A percentile compares a stretch with the other conserved stretches of the same genome.
Conservation (phyloP, 2,329 filamentous ascomycete genomes). For the Penicillium sp. region DNA sequence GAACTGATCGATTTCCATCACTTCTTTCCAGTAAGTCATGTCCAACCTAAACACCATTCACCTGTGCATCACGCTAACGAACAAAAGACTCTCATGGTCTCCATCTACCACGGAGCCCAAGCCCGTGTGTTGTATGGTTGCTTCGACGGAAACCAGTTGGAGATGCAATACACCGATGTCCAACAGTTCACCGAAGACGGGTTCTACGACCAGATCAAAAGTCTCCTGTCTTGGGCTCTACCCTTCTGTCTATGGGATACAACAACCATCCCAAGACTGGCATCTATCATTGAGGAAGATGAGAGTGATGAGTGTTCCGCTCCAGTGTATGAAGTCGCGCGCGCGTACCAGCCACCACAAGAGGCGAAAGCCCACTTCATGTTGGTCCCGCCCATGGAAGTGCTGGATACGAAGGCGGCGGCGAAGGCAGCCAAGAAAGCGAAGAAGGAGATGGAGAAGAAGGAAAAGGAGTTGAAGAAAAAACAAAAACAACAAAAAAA, state of each 20-base stretch:
- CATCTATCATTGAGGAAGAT: neutral
- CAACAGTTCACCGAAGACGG: neutral
- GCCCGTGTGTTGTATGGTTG: slow-evolving; percentile 9
- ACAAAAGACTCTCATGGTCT: slow-evolving; percentile 5
- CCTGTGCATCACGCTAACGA: neutral
- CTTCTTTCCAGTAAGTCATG: slow-evolving; percentile 2
- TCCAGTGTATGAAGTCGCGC: neutral
- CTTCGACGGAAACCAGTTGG: neutral
- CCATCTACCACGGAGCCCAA: slow-evolving; percentile 7
- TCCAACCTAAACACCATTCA: neutral
- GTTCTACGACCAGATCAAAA: neutral
- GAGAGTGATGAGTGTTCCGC: neutral
- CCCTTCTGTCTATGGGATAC: slow-evolving; percentile 1
- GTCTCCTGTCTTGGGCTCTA: slow-evolving; percentile 4
- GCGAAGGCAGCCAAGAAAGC: neutral
- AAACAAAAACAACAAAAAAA: neutral
- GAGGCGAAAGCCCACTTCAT: neutral
- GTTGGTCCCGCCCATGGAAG: neutral
- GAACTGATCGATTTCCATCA: neutral
- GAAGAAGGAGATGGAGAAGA: neutral
- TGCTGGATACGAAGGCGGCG: neutral
- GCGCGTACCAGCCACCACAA: neutral
- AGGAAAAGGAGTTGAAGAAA: neutral
- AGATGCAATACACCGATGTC: slow-evolving; percentile 8
- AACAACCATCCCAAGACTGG: slow-evolving; percentile 1